Evolutionary conservation across 768 basidiomycete species (phyloP).

Genomic region (Amanita pallidorosea): DNA sequence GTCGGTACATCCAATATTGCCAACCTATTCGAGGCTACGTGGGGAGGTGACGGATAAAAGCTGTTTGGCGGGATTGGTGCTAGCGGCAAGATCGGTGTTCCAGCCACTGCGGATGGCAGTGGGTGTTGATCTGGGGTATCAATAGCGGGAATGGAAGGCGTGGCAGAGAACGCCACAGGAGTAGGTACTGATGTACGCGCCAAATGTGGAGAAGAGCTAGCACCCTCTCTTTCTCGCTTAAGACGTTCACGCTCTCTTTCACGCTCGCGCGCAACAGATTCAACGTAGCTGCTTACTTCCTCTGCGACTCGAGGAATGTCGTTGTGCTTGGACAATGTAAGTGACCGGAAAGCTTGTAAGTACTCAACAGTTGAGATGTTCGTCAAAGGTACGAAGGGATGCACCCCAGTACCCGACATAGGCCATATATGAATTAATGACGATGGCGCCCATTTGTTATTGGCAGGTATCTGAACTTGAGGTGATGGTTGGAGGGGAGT

Average conservation of each 20-base stretch:
- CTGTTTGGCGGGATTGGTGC: slow-evolving; percentile 18
- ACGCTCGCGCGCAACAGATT: slow-evolving; percentile 63
- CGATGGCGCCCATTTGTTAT: slow-evolving; percentile 13
- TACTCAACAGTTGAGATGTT: slow-evolving; percentile 12
- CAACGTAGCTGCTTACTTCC: slow-evolving; percentile 63
- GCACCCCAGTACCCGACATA: background rate
- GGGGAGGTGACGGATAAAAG: slow-evolving; percentile 59
- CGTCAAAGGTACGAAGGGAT: slow-evolving; percentile 2
- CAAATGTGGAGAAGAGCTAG: slow-evolving; percentile 23
- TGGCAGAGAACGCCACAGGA: slow-evolving; percentile 6
- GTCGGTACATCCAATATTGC: slow-evolving; percentile 14
- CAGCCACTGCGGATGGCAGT: background rate
- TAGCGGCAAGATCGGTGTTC: slow-evolving; percentile 7
- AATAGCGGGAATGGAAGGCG: background rate
- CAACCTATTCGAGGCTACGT: slow-evolving; percentile 24
- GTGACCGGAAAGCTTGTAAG: slow-evolving; percentile 33
- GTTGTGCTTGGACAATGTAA: slow-evolving; percentile 41
- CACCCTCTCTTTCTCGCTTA: slow-evolving; percentile 51
- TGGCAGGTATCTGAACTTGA: slow-evolving; percentile 24
- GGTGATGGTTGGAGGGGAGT: slow-evolving; percentile 47
- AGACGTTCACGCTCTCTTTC: slow-evolving; percentile 71
- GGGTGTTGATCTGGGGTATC: background rate
- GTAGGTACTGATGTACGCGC: slow-evolving; percentile 13
- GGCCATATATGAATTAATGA: background rate
- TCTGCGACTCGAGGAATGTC: slow-evolving; percentile 43